Evolutionary conservation across 805 yeast species (phyloP).

Genomic region (Myxozyma lipomycoides): DNA sequence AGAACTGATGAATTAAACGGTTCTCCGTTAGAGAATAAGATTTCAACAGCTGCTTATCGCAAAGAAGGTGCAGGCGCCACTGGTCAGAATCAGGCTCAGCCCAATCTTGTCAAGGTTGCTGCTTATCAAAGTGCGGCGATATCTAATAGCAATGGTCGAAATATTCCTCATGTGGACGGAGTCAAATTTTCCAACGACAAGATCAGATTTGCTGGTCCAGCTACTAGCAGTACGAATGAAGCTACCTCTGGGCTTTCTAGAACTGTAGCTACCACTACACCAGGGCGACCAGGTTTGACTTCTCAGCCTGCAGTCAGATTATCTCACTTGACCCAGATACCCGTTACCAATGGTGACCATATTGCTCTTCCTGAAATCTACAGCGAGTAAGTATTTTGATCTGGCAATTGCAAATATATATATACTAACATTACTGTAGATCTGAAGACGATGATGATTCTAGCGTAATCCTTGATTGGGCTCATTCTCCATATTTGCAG

Average conservation of each 20-base stretch:
- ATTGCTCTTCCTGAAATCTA: slow-evolving; percentile 34
- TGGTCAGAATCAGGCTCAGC: background rate
- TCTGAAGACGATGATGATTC: slow-evolving; percentile 54
- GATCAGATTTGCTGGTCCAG: slow-evolving; percentile 31
- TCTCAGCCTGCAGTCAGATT: slow-evolving; percentile 6
- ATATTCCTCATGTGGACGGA: slow-evolving; percentile 34
- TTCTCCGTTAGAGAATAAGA: slow-evolving; percentile 13
- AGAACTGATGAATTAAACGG: slow-evolving; percentile 19
- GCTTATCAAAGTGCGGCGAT: background rate
- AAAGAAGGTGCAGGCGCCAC: slow-evolving; percentile 2
- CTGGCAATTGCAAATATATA: background rate
- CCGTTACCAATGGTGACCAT: slow-evolving; percentile 27
- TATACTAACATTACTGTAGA: slow-evolving; percentile 27
- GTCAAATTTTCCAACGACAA: slow-evolving; percentile 38
- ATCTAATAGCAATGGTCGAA: background rate
- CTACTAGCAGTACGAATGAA: slow-evolving; percentile 6
- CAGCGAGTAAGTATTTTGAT: slow-evolving; percentile 29
- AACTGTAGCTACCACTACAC: slow-evolving; percentile 6
- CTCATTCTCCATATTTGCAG: slow-evolving; percentile 54
- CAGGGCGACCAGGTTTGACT: slow-evolving; percentile 12
- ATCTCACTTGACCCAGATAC: slow-evolving; percentile 19
- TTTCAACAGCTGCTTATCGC: slow-evolving; percentile 12
- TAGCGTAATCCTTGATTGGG: slow-evolving; percentile 55
- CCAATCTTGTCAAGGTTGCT: slow-evolving; percentile 12
- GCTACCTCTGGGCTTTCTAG: slow-evolving; percentile 3